Conservation (phyloP, 164 flowering plant species). For the Magnolia sinica region DNA sequence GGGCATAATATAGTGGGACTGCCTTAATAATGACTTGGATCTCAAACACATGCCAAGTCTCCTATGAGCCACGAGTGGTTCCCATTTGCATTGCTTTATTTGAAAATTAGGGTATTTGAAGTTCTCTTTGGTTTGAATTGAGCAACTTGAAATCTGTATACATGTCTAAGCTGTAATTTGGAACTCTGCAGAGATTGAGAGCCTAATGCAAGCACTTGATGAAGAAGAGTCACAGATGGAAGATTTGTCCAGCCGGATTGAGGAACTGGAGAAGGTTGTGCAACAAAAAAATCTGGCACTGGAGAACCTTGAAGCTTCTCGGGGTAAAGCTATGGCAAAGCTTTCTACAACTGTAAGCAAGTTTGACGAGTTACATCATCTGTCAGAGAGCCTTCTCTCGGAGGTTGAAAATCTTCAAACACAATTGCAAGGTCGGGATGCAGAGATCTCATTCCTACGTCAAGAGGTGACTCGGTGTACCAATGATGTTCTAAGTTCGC, state of each 20-base stretch:
- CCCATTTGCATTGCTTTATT: too few species aligned
- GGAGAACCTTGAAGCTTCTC: constrained; percentile 76
- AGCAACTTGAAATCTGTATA: not conserved
- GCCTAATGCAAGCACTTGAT: constrained; percentile 93
- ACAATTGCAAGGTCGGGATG: constrained; percentile 76
- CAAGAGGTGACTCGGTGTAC: constrained; percentile 94
- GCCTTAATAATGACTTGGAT: too few species aligned
- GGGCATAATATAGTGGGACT: too few species aligned
- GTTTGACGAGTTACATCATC: constrained; percentile 89
- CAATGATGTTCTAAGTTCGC: constrained; percentile 72
- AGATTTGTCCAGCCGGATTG: constrained; percentile 44
- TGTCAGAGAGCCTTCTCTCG: constrained; percentile 71
- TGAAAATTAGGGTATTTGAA: not conserved
- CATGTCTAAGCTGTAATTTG: constrained; percentile 2
- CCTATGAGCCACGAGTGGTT: too few species aligned
- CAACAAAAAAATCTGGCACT: constrained; percentile 58
- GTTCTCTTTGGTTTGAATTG: not conserved
- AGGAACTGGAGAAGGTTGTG: constrained; percentile 53
- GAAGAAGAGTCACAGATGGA: constrained; percentile 94
- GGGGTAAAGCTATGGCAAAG: constrained; percentile 70
- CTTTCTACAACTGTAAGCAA: constrained; percentile 78
- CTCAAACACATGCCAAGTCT: too few species aligned
- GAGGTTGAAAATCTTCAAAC: constrained; percentile 91
- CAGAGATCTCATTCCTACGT: constrained; percentile 88
- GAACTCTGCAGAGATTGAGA: constrained; percentile 65